Percentiles rank a stretch among this genome's conserved stretches.
phyloP scores from a whole-genome alignment of 306 rosid genomes.

The Rosa multiflora region DNA sequence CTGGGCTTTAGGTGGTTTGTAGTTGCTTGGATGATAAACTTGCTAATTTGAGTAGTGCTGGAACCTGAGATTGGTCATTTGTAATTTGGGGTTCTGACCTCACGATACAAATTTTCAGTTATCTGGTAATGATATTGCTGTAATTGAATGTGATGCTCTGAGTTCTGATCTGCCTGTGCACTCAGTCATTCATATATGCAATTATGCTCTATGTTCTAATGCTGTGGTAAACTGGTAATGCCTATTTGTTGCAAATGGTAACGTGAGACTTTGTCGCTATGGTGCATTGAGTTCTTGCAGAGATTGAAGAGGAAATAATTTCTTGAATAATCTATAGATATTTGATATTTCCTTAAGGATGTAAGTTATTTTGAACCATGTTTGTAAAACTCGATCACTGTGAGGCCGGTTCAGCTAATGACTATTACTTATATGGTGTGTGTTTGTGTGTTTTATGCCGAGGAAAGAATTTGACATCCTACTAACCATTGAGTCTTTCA shows the following conservation, averaged over 20 bases:
- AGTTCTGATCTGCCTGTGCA: background rate
- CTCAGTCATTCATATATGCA: background rate
- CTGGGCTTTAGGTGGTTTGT: background rate
- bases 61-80: background rate
- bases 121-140: background rate
- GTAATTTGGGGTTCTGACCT: background rate
- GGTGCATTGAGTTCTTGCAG: background rate
- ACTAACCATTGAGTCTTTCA: background rate
- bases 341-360: background rate
- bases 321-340: background rate
- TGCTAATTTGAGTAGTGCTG: background rate
- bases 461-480: background rate
- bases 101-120: background rate
- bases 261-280: background rate
- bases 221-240: background rate
- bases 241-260: too few species aligned
- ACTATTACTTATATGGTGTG: background rate
- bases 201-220: background rate
- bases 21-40: constrained; percentile 8
- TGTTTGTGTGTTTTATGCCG: background rate
- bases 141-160: background rate
- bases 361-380: background rate
- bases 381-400: constrained; percentile 5
- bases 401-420: background rate
- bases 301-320: background rate